Evolutionary conservation across 345 rosid species (phyloP).

Genomic region (Eucalyptus regnans): DNA sequence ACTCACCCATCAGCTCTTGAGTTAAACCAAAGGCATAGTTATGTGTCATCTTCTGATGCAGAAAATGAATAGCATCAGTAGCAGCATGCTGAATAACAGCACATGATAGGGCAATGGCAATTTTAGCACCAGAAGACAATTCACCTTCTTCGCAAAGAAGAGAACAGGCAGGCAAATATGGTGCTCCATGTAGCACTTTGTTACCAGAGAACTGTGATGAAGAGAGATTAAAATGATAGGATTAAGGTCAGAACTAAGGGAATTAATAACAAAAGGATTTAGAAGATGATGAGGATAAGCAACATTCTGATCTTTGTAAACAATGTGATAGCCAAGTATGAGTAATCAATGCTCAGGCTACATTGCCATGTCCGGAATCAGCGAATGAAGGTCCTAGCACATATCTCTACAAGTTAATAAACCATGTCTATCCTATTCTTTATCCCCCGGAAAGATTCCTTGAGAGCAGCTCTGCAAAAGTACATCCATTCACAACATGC

Average conservation of each 20-base stretch:
- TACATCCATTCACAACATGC: background rate
- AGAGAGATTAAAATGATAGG: background rate
- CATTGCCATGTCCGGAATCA: background rate
- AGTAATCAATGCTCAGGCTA: background rate
- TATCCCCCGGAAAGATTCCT: background rate
- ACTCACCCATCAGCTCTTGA: slow-evolving; percentile 74
- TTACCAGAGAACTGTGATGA: slow-evolving; percentile 64
- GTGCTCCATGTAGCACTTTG: slow-evolving; percentile 79
- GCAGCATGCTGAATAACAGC: slow-evolving; percentile 19
- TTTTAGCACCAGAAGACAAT: slow-evolving; percentile 66
- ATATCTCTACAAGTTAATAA: background rate
- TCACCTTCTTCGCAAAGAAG: slow-evolving; percentile 67
- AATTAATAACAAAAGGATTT: background rate
- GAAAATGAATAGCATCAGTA: slow-evolving; percentile 36
- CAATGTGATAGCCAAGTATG: background rate
- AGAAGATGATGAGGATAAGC: background rate
- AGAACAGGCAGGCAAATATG: slow-evolving; percentile 62
- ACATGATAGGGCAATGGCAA: slow-evolving; percentile 54
- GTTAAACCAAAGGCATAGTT: slow-evolving; percentile 87
- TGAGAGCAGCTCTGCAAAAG: background rate
- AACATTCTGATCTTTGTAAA: background rate
- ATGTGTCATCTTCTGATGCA: slow-evolving; percentile 51
- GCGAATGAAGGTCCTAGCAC: background rate
- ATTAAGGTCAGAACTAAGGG: background rate
- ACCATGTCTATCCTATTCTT: background rate